These are phyloP conservation scores for Beauveria sp. DNA, from an alignment of 2,329 filamentous ascomycete species.

Conservation along the genomic window DNA sequence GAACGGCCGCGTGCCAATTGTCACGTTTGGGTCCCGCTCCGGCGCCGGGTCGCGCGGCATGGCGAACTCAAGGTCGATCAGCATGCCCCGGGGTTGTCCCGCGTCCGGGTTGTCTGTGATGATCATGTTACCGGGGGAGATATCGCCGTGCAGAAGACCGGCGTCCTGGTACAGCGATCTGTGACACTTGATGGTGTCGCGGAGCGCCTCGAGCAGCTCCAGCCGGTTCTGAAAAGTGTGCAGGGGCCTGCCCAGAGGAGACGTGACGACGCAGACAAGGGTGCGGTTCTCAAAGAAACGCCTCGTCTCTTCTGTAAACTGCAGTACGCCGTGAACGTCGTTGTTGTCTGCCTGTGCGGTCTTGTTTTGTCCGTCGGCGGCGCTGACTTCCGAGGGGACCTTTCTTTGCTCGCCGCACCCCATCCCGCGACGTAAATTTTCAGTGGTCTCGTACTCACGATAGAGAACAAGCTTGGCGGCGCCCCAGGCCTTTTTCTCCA, in stretches of 20 bases:
- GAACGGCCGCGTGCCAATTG: not conserved
- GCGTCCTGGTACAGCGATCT: conserved; percentile 13
- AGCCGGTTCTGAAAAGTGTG: conserved; percentile 13
- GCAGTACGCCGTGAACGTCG: not conserved
- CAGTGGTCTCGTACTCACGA: not conserved
- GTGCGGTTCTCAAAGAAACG: conserved; percentile 15
- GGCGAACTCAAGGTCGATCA: conserved; percentile 18
- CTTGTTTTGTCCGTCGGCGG: not conserved
- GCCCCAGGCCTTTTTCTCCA: not conserved
- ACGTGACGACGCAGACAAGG: conserved; percentile 16
- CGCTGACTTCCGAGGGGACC: not conserved
- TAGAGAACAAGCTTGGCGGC: not conserved
- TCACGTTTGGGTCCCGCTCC: not conserved
- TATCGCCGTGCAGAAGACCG: conserved; percentile 14
- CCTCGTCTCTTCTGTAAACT: conserved; percentile 12
- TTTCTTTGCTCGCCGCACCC: not conserved
- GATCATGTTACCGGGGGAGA: conserved; percentile 17
- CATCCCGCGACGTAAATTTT: not conserved
- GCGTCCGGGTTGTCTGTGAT: conserved; percentile 3
- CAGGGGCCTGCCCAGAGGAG: conserved; percentile 16
- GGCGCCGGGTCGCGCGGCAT: conserved; percentile 8
- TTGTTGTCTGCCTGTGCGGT: too few relatives aligned
- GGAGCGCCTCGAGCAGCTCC: conserved; percentile 15
- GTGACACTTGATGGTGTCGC: conserved; percentile 17
- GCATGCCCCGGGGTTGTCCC: conserved; percentile 9